These are phyloP conservation scores for Pulveroboletus sp. DNA, from an alignment of 768 basidiomycete genomes.

Conservation along the genomic window DNA sequence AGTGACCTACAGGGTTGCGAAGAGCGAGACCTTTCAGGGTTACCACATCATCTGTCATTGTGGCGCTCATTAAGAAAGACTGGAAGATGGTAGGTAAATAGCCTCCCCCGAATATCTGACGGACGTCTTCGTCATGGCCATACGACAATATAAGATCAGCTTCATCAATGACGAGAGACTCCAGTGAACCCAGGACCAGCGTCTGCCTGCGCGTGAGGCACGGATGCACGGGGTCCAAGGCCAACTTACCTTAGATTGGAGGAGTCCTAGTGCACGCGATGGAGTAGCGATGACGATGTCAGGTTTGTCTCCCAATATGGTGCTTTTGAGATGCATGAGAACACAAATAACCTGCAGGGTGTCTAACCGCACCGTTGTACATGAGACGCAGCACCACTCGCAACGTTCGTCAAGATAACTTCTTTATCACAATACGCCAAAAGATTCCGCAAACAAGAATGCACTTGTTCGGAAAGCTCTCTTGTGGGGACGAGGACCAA, in stretches of 20 bases:
- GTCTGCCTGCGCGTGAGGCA: slow-evolving; percentile 40
- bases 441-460: slow-evolving; percentile 61
- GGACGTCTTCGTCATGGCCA: slow-evolving; percentile 90
- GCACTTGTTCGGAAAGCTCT: slow-evolving; percentile 91
- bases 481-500: slow-evolving; percentile 86
- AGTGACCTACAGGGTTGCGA: slow-evolving; percentile 72
- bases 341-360: background rate
- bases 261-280: slow-evolving; percentile 60
- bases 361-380: slow-evolving; percentile 58
- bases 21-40: slow-evolving; percentile 84
- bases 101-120: slow-evolving; percentile 63
- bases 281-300: slow-evolving; percentile 82
- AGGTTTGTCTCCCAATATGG: slow-evolving; percentile 64
- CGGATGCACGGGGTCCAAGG: background rate
- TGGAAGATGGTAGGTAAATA: slow-evolving; percentile 82
- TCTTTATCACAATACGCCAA: slow-evolving; percentile 78
- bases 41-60: slow-evolving; percentile 95
- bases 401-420: slow-evolving; percentile 70
- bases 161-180: slow-evolving; percentile 94
- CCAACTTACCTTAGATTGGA: slow-evolving; percentile 62
- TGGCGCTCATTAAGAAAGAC: slow-evolving; percentile 96
- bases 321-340: slow-evolving; percentile 31
- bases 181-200: slow-evolving; percentile 62
- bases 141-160: slow-evolving; percentile 97
- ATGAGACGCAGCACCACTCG: slow-evolving; percentile 66